Base-by-base conservation (phyloP, 2,329 filamentous ascomycete species). In the Aspergillus felis region DNA sequence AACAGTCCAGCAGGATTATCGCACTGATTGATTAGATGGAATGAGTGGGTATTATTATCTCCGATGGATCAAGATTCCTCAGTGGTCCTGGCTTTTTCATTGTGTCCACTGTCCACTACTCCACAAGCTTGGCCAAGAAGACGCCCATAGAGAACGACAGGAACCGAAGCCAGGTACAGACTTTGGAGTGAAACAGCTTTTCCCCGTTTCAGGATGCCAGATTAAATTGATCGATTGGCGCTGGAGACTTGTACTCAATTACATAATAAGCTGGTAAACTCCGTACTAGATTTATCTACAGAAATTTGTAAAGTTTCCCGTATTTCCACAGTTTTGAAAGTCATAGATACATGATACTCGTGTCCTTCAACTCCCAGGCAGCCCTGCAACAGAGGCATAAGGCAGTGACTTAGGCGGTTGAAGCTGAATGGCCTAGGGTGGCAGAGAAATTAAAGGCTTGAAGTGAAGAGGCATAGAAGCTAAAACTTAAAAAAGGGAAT, bases 1-100 rank as follows among this genome's bases (percentile, higher is more conserved):
- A 17, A 17, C 5, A 38, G 5, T 17, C 14, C 32, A 35, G 14
- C 32, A 35, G 32, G 5, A 17, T 38, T 6, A 29, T 38, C 14
- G 14, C n/a, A 47, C 24, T 59, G 61, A 66, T 65, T 66, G 63
- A 66, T 66, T 65, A 66, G 63, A 66, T 65, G 58, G 59, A 57
- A 55, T 55, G 22, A 57, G 61, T 65, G 64, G 61, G 55, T 64
- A 64, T 61, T 63, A 61, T 61, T 47, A 47, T 47, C 44, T 47
- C 44, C 44, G 44, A 25, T 10, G 44, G 44, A 47, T 25, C 44
- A 47, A 10, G 44, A 47, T 14, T 25, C 20, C 44, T 47, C 24
- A 24, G 25, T 47, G 44, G 20, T 24, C 44, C 44, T 47, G 44
- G 44, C 44, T 47, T 47, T 46, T 47, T 47, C 9, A 22, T 29